phyloP scores from a whole-genome alignment of 495 filamentous ascomycete species.

The Neurospora sp. region DNA sequence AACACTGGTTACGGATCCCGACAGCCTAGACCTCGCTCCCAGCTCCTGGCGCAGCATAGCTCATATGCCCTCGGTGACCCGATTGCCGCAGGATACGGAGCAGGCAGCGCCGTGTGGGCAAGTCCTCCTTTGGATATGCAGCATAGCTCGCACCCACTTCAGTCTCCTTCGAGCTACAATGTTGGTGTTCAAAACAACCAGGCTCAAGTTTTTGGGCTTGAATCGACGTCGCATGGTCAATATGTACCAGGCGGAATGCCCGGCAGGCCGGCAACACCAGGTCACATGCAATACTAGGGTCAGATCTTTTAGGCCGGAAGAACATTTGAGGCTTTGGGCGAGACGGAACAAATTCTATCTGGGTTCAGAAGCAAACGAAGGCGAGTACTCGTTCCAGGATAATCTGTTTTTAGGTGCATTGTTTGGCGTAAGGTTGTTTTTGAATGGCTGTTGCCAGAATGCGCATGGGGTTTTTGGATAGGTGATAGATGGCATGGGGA shows the following conservation, averaged over 20 bases:
- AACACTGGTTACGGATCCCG: slow-evolving; percentile 2
- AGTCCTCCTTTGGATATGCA: slow-evolving; percentile 14
- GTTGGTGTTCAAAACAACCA: slow-evolving; percentile 16
- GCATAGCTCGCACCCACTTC: slow-evolving; percentile 5
- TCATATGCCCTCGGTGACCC: slow-evolving; percentile 5
- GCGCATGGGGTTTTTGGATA: not conserved
- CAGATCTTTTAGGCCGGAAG: slow-evolving; percentile 25
- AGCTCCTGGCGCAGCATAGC: slow-evolving; percentile 11
- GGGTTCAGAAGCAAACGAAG: not conserved
- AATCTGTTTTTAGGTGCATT: not conserved
- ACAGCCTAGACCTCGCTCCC: slow-evolving; percentile 5
- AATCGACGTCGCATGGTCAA: slow-evolving; percentile 21
- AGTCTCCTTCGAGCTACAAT: slow-evolving; percentile 13
- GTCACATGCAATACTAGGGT: slow-evolving; percentile 24
- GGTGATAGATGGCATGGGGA: not conserved
- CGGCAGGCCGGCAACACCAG: slow-evolving; percentile 19
- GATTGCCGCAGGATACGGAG: not conserved
- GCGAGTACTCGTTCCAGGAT: not conserved
- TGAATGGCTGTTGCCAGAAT: not conserved
- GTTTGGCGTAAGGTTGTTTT: not conserved
- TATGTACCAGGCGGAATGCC: slow-evolving; percentile 11
- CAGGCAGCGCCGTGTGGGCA: slow-evolving; percentile 3
- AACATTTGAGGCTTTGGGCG: not conserved
- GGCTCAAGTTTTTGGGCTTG: slow-evolving; percentile 20
- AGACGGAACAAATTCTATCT: not conserved